phyloP scores from a whole-genome alignment of 2,329 filamentous ascomycete genomes.

The Trichoderma brevicompactum region DNA sequence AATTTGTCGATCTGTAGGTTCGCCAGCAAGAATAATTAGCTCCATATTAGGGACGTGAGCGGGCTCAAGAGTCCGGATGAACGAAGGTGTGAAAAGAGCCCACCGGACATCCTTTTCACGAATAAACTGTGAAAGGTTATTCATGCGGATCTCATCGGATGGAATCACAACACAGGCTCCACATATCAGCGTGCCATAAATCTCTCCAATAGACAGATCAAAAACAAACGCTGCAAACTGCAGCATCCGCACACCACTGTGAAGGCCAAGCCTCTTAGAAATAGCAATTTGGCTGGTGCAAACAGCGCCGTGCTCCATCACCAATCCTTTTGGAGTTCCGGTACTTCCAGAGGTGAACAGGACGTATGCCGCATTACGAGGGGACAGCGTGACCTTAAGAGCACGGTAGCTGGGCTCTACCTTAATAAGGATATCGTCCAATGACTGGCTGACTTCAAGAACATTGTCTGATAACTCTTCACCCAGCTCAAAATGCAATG shows the following conservation, averaged over 20 bases:
- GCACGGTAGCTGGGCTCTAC: slow-evolving; percentile 30
- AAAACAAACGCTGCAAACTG: slow-evolving; percentile 27
- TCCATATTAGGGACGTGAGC: slow-evolving; percentile 49
- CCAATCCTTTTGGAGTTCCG: too few relatives aligned
- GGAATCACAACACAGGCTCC: slow-evolving; percentile 24
- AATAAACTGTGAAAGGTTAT: background rate
- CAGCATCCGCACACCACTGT: background rate
- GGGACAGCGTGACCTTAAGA: slow-evolving; percentile 30
- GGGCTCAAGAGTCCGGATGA: slow-evolving; percentile 43
- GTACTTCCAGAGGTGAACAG: too few relatives aligned
- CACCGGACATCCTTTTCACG: background rate
- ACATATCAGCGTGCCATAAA: background rate
- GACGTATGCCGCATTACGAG: background rate
- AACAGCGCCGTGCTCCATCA: too few relatives aligned
- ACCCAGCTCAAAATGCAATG: slow-evolving; percentile 26
- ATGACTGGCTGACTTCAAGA: background rate
- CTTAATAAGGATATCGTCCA: background rate
- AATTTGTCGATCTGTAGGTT: slow-evolving; percentile 11
- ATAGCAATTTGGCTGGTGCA: too few relatives aligned
- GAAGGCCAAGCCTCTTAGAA: background rate
- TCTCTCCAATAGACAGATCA: slow-evolving; percentile 25
- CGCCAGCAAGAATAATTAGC: slow-evolving; percentile 47
- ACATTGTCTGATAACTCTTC: background rate
- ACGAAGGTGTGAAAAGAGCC: slow-evolving; percentile 22
- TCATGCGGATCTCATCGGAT: slow-evolving; percentile 25